These are phyloP conservation scores for Starmerella lactis-condensi DNA, from an alignment of 805 yeast species.

Conservation along the genomic window DNA sequence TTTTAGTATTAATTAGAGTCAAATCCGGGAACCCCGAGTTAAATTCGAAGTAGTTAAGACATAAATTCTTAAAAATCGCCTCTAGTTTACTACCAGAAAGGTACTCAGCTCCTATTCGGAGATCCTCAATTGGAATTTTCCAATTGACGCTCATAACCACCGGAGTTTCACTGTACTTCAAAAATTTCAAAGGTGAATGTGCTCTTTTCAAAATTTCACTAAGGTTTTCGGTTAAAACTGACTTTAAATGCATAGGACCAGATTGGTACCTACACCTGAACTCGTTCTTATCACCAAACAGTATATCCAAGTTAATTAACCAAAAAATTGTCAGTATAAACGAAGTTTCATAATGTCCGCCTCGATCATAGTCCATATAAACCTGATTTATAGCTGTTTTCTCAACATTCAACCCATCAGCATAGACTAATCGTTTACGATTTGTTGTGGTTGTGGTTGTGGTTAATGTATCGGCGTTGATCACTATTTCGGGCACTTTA, in stretches of 20 bases:
- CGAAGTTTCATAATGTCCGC: conserved; percentile 24
- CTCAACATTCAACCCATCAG: conserved; percentile 19
- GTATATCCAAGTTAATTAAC: conserved; percentile 20
- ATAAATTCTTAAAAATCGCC: conserved; percentile 7
- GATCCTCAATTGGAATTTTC: too few relatives aligned
- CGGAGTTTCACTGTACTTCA: conserved; percentile 8
- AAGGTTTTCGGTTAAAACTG: conserved; percentile 15
- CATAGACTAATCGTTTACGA: conserved; percentile 7
- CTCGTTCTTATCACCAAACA: conserved; percentile 18
- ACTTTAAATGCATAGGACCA: conserved; percentile 20
- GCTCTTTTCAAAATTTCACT: conserved; percentile 17
- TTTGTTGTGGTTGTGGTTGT: background rate
- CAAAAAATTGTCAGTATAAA: conserved; percentile 19
- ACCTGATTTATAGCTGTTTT: conserved; percentile 20
- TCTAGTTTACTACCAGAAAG: conserved; percentile 4
- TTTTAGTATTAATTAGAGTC: conserved; percentile 19
- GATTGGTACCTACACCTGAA: conserved; percentile 23
- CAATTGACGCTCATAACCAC: conserved; percentile 21
- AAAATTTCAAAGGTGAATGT: conserved; percentile 2
- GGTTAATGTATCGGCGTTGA: conserved; percentile 6
- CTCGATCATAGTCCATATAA: conserved; percentile 24
- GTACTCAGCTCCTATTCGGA: too few relatives aligned
- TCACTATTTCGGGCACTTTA: conserved; percentile 4
- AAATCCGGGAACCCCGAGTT: conserved; percentile 24
- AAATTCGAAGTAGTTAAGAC: conserved; percentile 15